These are phyloP conservation scores for Lojkania enalia DNA, from an alignment of 2,329 filamentous ascomycete species.

Conservation along the genomic window DNA sequence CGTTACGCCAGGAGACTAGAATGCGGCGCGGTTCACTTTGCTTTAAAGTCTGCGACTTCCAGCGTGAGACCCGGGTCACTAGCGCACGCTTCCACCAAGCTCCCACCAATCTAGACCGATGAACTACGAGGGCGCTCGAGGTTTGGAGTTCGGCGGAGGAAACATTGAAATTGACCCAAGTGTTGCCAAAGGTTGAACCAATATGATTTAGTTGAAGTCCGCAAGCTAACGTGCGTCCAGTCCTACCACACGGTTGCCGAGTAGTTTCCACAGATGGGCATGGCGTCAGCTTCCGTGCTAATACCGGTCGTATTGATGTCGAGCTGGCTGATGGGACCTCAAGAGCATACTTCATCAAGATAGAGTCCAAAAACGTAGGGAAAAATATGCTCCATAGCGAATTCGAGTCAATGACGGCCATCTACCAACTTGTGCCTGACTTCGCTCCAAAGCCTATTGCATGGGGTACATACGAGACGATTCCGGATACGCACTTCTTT, in stretches of 20 bases:
- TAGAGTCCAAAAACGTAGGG: constrained; percentile 4
- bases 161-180: constrained; percentile 6
- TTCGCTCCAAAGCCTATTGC: constrained; percentile 11
- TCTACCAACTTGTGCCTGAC: constrained; percentile 1
- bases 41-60: neutral
- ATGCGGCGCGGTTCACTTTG: neutral
- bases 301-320: constrained; percentile 11
- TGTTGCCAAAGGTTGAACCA: constrained; percentile 2
- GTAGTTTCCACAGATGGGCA: constrained; percentile 7
- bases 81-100: neutral
- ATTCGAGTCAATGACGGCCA: constrained; percentile 12
- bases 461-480: constrained; percentile 9
- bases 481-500: constrained; percentile 10
- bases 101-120: constrained; percentile 1
- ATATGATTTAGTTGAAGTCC: neutral
- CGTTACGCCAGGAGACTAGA: no score
- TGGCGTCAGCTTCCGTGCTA: constrained; percentile 9
- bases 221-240: neutral
- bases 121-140: constrained; percentile 4
- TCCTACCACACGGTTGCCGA: constrained; percentile 8
- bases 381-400: constrained; percentile 10
- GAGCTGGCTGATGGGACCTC: constrained; percentile 7
- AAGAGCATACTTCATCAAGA: constrained; percentile 12
- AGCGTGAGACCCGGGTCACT: neutral
- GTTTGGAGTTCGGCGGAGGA: constrained; percentile 5